Base-by-base conservation (phyloP, 345 rosid genomes). In the Abelmoschus esculentus region DNA sequence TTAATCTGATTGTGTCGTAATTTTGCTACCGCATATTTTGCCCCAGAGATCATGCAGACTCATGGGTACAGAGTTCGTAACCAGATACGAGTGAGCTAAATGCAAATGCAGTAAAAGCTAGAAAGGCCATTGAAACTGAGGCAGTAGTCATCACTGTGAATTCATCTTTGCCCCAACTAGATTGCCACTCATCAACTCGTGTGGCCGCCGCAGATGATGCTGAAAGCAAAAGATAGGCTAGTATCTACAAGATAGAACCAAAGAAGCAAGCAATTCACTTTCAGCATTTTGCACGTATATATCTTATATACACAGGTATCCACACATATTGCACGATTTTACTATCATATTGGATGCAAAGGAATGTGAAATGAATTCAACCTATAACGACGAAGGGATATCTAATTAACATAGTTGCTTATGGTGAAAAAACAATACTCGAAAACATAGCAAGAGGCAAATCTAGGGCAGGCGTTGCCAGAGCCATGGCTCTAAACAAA, bases 91-190 rank as follows among this genome's bases (percentile, higher is more conserved):
- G 70, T 40, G 97, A 89, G 81, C 96, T 92, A 66, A 78, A 66
- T 29, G 92, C 93, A 74, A 86, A 92, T 66, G 96, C 89, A 29
- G 76, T 32, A 74, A 96, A 92, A 50, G 95, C 97, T 31, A 90
- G 65, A 66, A 96, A 92, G 34, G 98, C 83, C 85, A 86, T 81
- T 0, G 89, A 90, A 3, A 96, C 78, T 0, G 99, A 96, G 10
- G 93, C 95, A 73, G 82, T 96, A 0, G 97, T 96, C 98, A 87
- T 92, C 76, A 83, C 80, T 6, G 98, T 96, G 85, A 96, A 96
- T 71, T 86, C 87, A 64, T 96, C 98, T 72, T 89, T 92, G 12
- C 99, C 99, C 99, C 99, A 96, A 69, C 90, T 96, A 9, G 96
- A 85, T 29, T 88, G 88, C 99, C 99, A 96, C 66, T 90, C 98